Percentiles rank a stretch among this genome's conserved stretches.
phyloP scores from a whole-genome alignment of 2,329 filamentous ascomycete genomes.

The Dactylellina leptospora region DNA sequence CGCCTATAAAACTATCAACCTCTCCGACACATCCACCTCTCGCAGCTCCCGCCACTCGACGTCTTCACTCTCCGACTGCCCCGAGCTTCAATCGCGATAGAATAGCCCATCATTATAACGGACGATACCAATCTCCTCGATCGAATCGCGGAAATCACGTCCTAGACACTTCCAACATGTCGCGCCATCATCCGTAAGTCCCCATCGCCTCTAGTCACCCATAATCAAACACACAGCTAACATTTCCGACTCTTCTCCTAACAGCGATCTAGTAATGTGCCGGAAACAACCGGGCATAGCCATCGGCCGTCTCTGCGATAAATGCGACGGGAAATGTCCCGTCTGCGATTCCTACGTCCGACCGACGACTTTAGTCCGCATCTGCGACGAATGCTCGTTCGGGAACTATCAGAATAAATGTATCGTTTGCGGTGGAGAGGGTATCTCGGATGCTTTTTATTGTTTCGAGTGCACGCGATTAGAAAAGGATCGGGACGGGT shows the following conservation, averaged over 20 bases:
- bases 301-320: slow-evolving; percentile 98
- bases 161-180: slow-evolving; percentile 68
- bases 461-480: slow-evolving; percentile 98
- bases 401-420: slow-evolving; percentile 99
- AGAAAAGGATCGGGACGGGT: slow-evolving; percentile 96
- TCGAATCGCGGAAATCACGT: not conserved
- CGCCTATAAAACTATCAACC: slow-evolving; percentile 27
- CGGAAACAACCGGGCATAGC: slow-evolving; percentile 92
- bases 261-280: slow-evolving; percentile 46
- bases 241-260: slow-evolving; percentile 15
- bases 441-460: slow-evolving; percentile 98
- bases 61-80: not conserved
- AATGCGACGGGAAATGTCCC: slow-evolving; percentile 99
- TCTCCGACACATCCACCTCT: not conserved
- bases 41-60: not conserved
- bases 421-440: slow-evolving; percentile 96
- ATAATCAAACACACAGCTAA: slow-evolving; percentile 8
- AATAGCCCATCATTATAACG: not conserved
- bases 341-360: slow-evolving; percentile 99
- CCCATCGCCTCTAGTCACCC: not conserved
- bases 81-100: not conserved
- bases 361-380: slow-evolving; percentile 93
- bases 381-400: slow-evolving; percentile 99
- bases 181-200: slow-evolving; percentile 88
- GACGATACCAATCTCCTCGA: not conserved